Evolutionary conservation across 768 basidiomycete species (phyloP), one percentile per base, ranked within the genome.

Genomic region (Pleurotus ostreatus): DNA sequence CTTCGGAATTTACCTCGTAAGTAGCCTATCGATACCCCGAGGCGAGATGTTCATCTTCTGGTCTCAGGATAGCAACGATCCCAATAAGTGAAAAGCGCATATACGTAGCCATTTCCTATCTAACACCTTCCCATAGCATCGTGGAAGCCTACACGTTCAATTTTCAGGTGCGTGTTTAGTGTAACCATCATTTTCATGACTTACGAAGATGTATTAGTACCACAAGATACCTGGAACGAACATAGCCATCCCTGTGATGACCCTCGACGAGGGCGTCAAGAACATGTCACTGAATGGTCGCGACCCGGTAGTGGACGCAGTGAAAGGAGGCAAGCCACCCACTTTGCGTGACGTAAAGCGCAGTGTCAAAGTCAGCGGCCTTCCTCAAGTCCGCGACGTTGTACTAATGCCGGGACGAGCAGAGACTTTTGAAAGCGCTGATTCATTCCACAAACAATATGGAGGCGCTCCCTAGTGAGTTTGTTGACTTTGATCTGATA

Each of bases 61-160:
- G 61, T 49, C 51, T 6, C 59, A 94, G 92, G 92, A 95, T 63
- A 84, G 76, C 56, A 83, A 89, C 59, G 88, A 95, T 69, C 93
- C 93, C 0, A 89, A 81, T 63, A 93, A 94, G 89, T 88, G 72
- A 56, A 71, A 25, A 65, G 59, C 58, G 55, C 58, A 68, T 72
- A 70, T 70, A 73, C 66, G 49, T 59, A 55, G 51, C 49, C 57
- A 55, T 51, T 48, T 39, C 15, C 25, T 23, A 16, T 22, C 40
- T 39, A 52, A 45, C 22, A 59, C 45, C 40, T 26, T 58, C 25
- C 30, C 11, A 15, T 60, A 94, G 92, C 70, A 88, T 94, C 55
- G 79, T 93, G 20, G 92, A 94, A 67, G 86, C 92, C 12, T 94
- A 92, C 64, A 92, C 89, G 0, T 94, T 94, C 72, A 89, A 92